phyloP scores from a whole-genome alignment of 129 eudicot species.

The Pseudognaphalium luteoalbum region DNA sequence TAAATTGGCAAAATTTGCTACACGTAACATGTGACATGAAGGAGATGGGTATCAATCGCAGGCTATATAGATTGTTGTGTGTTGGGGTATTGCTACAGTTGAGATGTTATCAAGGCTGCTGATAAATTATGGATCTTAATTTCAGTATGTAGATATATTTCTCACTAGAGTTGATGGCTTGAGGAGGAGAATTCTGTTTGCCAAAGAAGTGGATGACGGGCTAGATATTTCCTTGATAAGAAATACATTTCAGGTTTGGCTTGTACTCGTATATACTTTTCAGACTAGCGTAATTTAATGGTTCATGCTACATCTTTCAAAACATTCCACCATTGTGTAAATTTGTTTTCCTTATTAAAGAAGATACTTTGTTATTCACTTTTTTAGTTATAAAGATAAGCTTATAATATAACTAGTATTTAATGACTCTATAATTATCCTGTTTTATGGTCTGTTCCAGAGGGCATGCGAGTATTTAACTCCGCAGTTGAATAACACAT shows the following conservation, averaged over 20 bases:
- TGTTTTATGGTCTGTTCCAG: constrained; percentile 46
- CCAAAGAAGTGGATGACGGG: constrained; percentile 46
- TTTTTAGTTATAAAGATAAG: constrained; percentile 1
- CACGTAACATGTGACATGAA: neutral
- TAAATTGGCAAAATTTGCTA: neutral
- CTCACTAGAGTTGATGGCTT: constrained; percentile 91
- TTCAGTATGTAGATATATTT: constrained; percentile 85
- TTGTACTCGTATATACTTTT: constrained; percentile 14
- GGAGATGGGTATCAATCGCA: constrained; percentile 1
- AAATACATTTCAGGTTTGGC: constrained; percentile 78
- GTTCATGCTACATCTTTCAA: constrained; percentile 7
- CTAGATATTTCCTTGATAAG: constrained; percentile 56
- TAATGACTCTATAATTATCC: neutral
- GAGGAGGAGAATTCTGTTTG: constrained; percentile 64
- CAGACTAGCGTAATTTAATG: constrained; percentile 1
- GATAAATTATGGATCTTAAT: constrained; percentile 30
- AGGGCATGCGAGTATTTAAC: constrained; percentile 88
- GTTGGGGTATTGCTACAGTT: constrained; percentile 5
- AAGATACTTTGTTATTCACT: constrained; percentile 7
- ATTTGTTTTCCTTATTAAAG: neutral
- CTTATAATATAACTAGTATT: neutral
- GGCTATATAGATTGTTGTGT: constrained; percentile 7
- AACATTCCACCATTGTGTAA: constrained; percentile 3
- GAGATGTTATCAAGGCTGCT: constrained; percentile 14
- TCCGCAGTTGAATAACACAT: constrained; percentile 57